Conservation (phyloP, 108 stramenopile species). For the Conticribra weissflogii region DNA sequence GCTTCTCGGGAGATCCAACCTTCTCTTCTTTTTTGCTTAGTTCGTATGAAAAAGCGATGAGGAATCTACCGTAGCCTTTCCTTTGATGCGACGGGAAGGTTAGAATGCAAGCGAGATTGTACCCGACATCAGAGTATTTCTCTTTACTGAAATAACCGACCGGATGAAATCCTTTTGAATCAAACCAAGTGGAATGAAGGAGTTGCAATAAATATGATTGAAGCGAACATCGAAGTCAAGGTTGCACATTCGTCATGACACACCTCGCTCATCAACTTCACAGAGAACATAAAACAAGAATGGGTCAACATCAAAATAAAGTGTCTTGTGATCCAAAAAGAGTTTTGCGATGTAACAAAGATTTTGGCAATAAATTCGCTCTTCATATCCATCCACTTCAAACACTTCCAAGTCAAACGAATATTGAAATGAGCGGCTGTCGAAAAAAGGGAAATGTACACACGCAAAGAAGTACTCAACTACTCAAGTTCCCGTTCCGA, state of each 20-base stretch:
- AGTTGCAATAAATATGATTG: not conserved
- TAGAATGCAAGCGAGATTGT: slow-evolving; percentile 99
- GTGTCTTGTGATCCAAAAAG: slow-evolving; percentile 99
- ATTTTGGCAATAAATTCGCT: slow-evolving; percentile 97
- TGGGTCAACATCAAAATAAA: slow-evolving; percentile 99
- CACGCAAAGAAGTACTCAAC: slow-evolving; percentile 14
- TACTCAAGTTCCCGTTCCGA: slow-evolving; percentile 71
- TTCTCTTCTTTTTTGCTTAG: slow-evolving; percentile 96
- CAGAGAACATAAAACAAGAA: slow-evolving; percentile 99
- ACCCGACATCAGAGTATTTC: slow-evolving; percentile 98
- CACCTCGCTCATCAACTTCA: slow-evolving; percentile 83
- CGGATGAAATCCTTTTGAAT: slow-evolving; percentile 72
- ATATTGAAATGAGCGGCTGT: too few species aligned
- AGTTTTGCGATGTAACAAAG: slow-evolving; percentile 98
- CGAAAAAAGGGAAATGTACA: too few species aligned
- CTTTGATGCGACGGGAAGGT: slow-evolving; percentile 99
- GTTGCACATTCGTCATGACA: too few species aligned
- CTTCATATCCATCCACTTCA: slow-evolving; percentile 82
- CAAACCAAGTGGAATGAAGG: not conserved
- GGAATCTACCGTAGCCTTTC: slow-evolving; percentile 98
- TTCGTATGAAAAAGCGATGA: slow-evolving; percentile 98
- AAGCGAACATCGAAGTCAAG: not conserved
- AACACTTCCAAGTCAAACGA: slow-evolving; percentile 50
- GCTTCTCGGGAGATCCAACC: slow-evolving; percentile 98
- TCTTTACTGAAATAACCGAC: slow-evolving; percentile 99